Evolutionary conservation across 192 early-diverging fungal genomes (phyloP).

Genomic region (Funneliformis mosseae): DNA sequence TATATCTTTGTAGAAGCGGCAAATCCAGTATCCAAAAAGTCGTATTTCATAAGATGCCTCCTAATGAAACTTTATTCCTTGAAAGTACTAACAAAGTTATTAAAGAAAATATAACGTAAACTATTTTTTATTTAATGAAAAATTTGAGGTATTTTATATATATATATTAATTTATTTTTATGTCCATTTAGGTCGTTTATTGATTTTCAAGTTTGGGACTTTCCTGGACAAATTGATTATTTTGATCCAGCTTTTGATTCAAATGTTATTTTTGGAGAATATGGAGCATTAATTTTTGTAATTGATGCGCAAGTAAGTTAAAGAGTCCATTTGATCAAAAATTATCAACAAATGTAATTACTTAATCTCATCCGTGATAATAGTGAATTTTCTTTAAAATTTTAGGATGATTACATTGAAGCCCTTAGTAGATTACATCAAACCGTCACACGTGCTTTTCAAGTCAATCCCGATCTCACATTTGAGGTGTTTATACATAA

Average conservation of each 20-base stretch:
- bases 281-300: conserved; percentile 86
- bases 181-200: conserved; percentile 64
- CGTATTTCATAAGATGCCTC: conserved; percentile 87
- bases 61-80: conserved; percentile 85
- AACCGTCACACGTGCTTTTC: conserved; percentile 74
- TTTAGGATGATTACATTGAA: conserved; percentile 79
- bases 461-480: conserved; percentile 79
- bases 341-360: conserved; percentile 4
- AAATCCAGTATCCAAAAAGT: conserved; percentile 85
- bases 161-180: too few species aligned
- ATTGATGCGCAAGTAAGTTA: conserved; percentile 86
- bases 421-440: conserved; percentile 73
- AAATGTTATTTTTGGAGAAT: conserved; percentile 65
- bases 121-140: neutral
- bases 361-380: neutral
- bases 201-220: conserved; percentile 90
- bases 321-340: neutral
- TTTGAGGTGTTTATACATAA: conserved; percentile 98
- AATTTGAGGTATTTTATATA: too few species aligned
- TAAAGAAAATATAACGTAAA: conserved; percentile 71
- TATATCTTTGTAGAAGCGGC: conserved; percentile 60
- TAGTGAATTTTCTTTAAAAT: neutral
- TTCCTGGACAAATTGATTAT: conserved; percentile 86
- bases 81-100: conserved; percentile 74
- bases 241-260: conserved; percentile 71